A percentile compares a stretch with the other conserved stretches of the same genome.
Conservation (phyloP, 495 filamentous ascomycete genomes). For the Amphirosellinia nigrospora region DNA sequence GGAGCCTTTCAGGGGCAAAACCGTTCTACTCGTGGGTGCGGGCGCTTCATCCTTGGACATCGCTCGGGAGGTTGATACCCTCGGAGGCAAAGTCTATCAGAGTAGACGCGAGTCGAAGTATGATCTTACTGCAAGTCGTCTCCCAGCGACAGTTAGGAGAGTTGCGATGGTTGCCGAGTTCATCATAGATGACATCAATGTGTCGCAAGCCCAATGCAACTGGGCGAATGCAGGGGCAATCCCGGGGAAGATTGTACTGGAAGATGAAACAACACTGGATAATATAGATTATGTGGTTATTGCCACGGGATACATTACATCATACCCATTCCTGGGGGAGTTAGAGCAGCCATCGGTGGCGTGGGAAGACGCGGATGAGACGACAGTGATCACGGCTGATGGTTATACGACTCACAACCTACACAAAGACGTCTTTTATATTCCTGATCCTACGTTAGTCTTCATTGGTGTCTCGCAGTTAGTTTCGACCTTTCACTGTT, state of each 20-base stretch:
- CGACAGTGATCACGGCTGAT: slow-evolving; percentile 62
- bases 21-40: slow-evolving; percentile 64
- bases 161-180: slow-evolving; percentile 56
- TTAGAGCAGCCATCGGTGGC: slow-evolving; percentile 47
- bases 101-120: slow-evolving; percentile 63
- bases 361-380: slow-evolving; percentile 50
- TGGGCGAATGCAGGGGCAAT: slow-evolving; percentile 26
- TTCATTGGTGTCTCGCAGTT: slow-evolving; percentile 69
- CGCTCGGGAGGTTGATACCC: slow-evolving; percentile 58
- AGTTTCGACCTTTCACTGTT: slow-evolving; percentile 66
- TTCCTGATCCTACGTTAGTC: slow-evolving; percentile 64
- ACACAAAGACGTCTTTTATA: slow-evolving; percentile 72
- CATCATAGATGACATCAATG: slow-evolving; percentile 28
- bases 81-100: slow-evolving; percentile 62
- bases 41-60: slow-evolving; percentile 68
- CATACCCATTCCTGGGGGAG: slow-evolving; percentile 61
- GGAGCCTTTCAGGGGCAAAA: slow-evolving; percentile 52
- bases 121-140: slow-evolving; percentile 55
- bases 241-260: slow-evolving; percentile 37
- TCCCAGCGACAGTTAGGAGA: slow-evolving; percentile 57
- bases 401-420: slow-evolving; percentile 71
- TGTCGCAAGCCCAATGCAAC: slow-evolving; percentile 24
- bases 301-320: slow-evolving; percentile 70
- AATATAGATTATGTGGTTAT: slow-evolving; percentile 62
- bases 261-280: slow-evolving; percentile 49